These are phyloP conservation scores for Candida khao-thaluensis DNA, from an alignment of 805 yeast species.

Conservation along the genomic window DNA sequence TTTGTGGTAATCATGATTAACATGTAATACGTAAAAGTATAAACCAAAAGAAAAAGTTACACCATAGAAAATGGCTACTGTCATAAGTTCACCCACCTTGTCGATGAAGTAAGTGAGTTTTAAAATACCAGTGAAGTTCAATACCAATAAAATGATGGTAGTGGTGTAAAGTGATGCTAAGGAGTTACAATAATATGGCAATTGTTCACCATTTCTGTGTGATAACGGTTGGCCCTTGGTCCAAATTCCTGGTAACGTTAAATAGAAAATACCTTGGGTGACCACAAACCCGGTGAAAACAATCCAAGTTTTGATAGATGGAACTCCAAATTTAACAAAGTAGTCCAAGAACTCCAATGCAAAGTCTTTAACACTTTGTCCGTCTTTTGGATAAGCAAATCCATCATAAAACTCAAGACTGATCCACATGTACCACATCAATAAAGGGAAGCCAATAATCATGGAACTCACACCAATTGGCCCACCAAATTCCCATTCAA, in stretches of 20 bases:
- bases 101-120: constrained; percentile 74
- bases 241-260: constrained; percentile 89
- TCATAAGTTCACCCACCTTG: constrained; percentile 87
- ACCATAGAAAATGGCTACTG: constrained; percentile 83
- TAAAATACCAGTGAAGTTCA: constrained; percentile 77
- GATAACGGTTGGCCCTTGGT: constrained; percentile 90
- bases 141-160: constrained; percentile 51
- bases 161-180: constrained; percentile 77
- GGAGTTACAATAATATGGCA: constrained; percentile 94
- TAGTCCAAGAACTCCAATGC: constrained; percentile 40
- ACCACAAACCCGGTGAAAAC: constrained; percentile 70
- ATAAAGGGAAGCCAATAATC: constrained; percentile 87
- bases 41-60: constrained; percentile 63
- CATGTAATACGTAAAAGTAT: constrained; percentile 63
- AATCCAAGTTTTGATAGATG: constrained; percentile 60
- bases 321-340: constrained; percentile 55
- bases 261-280: constrained; percentile 71
- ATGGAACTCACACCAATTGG: constrained; percentile 84
- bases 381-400: constrained; percentile 61
- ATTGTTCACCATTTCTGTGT: constrained; percentile 74
- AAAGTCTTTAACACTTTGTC: constrained; percentile 55
- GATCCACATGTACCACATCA: constrained; percentile 98
- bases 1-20: constrained; percentile 77
- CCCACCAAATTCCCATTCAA: constrained; percentile 92
- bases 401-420: constrained; percentile 81